Conservation (phyloP, 192 early-diverging fungal species). For the Kappamyces sp. region DNA sequence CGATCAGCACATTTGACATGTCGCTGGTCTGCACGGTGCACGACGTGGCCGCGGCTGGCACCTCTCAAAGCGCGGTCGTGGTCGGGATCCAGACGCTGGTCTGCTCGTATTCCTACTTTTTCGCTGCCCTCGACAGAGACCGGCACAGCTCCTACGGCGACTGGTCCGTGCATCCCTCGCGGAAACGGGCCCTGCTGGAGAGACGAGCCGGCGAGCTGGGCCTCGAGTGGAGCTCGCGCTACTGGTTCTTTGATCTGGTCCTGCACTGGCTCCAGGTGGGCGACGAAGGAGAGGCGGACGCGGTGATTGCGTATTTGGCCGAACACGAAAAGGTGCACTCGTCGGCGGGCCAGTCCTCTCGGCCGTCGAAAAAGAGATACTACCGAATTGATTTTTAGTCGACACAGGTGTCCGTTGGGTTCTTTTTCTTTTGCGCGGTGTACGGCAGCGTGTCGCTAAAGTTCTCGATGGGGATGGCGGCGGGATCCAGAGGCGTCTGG, state of each 20-base stretch:
- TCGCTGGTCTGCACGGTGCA: neutral
- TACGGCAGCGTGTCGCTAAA: no score
- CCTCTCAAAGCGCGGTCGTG: no score
- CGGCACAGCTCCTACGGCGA: neutral
- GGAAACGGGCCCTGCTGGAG: neutral
- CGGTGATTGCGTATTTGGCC: constrained; percentile 1
- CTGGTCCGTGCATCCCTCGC: neutral
- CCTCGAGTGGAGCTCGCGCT: neutral
- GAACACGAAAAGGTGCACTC: neutral
- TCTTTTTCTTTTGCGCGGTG: no score
- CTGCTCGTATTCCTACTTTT: neutral
- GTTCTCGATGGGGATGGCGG: no score
- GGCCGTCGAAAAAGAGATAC: no score
- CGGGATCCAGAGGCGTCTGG: no score
- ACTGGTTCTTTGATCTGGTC: constrained; percentile 6
- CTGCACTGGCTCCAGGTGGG: constrained; percentile 6
- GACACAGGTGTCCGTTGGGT: no score
- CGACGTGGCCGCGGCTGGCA: no score
- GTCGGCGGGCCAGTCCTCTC: no score
- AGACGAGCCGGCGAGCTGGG: neutral
- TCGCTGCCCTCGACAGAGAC: neutral
- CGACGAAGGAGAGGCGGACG: constrained; percentile 5
- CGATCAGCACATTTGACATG: constrained; percentile 8
- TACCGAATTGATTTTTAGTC: no score
- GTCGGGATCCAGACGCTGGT: neutral